phyloP scores from a whole-genome alignment of 805 yeast species.

The Kluyveromyces lactis region DNA sequence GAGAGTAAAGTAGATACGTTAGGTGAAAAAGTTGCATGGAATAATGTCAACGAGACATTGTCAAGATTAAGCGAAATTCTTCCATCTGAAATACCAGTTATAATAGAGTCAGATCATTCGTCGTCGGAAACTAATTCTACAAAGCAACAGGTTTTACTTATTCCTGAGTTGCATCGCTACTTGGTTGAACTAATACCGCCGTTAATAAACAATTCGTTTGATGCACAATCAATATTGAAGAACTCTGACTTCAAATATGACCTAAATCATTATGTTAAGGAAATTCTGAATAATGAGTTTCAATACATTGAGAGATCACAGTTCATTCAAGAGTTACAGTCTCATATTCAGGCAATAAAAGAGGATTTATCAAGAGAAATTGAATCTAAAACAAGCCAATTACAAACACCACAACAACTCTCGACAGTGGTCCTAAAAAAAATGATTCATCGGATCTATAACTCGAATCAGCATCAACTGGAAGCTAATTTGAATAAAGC shows the following conservation, averaged over 20 bases:
- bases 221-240: neutral
- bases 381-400: constrained; percentile 5
- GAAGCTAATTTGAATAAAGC: constrained; percentile 30
- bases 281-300: constrained; percentile 23
- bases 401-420: constrained; percentile 14
- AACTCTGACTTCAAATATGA: constrained; percentile 15
- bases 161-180: constrained; percentile 25
- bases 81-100: constrained; percentile 27
- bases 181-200: constrained; percentile 14
- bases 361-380: constrained; percentile 23
- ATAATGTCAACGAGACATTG: constrained; percentile 2
- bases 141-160: constrained; percentile 18
- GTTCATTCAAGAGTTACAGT: constrained; percentile 22
- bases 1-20: constrained; percentile 1
- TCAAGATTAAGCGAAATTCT: constrained; percentile 7
- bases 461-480: constrained; percentile 27
- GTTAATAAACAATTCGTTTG: constrained; percentile 1
- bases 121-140: constrained; percentile 1
- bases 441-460: constrained; percentile 24
- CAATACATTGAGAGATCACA: constrained; percentile 23
- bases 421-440: constrained; percentile 22
- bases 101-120: constrained; percentile 10
- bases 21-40: neutral
- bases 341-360: constrained; percentile 19
- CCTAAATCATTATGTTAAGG: constrained; percentile 24